Percentiles rank a stretch among this genome's conserved stretches.
These are phyloP conservation scores for Penicillium psychrosexuale DNA, from an alignment of 2,329 filamentous ascomycete species.

Conservation along the genomic window DNA sequence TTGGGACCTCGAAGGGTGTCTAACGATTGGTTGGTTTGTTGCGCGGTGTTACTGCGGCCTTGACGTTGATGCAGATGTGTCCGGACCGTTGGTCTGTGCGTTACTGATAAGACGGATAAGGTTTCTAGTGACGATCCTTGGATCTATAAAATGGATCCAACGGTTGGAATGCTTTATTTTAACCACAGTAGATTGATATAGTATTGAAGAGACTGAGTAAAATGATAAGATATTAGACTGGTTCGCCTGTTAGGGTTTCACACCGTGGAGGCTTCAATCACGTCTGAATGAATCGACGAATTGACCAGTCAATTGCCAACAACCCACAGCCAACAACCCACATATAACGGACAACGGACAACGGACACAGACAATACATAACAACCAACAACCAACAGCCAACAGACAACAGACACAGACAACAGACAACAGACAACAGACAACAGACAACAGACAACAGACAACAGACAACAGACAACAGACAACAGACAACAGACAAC, in stretches of 20 bases:
- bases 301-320: not conserved
- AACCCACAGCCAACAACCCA: no score
- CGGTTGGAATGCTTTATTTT: not conserved
- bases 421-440: no score
- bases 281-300: not conserved
- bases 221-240: not conserved
- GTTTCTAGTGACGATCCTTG: not conserved
- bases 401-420: no score
- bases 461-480: no score
- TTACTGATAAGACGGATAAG: not conserved
- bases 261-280: not conserved
- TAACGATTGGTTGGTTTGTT: conserved; percentile 1
- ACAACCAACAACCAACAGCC: no score
- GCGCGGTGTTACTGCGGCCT: not conserved
- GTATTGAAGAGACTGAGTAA: not conserved
- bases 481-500: no score
- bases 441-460: no score
- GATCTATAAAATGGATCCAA: not conserved
- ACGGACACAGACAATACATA: no score
- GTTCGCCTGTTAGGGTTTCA: not conserved
- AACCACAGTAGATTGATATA: not conserved
- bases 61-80: not conserved
- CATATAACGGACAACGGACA: no score
- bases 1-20: not conserved
- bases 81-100: conserved; percentile 1